Percentiles rank a stretch among this genome's conserved stretches.
Conservation (phyloP, 1,284 basidiomycete species). For the Psilocybe mexicana region DNA sequence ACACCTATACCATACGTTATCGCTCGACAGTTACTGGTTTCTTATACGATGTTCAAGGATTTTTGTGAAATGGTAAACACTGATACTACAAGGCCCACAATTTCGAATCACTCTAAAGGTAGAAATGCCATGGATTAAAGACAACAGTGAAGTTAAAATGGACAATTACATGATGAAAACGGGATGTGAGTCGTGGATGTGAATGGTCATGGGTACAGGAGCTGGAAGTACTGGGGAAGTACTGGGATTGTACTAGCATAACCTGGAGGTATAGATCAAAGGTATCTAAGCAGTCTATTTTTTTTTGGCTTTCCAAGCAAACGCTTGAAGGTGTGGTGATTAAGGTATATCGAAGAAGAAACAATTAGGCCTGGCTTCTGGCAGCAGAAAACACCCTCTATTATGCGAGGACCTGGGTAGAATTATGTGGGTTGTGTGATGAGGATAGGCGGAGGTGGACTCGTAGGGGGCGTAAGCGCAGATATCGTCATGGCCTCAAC, state of each 20-base stretch:
- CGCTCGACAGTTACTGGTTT: neutral
- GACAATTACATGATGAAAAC: too few relatives aligned
- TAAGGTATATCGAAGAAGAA: neutral
- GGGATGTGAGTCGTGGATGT: neutral
- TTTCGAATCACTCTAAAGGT: too few relatives aligned
- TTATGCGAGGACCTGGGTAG: neutral
- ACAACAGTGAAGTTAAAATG: too few relatives aligned
- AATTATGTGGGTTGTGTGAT: constrained; percentile 34
- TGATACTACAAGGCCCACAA: too few relatives aligned
- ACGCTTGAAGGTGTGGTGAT: neutral
- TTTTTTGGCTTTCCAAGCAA: neutral
- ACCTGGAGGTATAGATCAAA: neutral
- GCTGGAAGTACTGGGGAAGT: too few relatives aligned
- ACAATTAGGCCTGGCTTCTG: neutral
- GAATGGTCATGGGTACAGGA: neutral
- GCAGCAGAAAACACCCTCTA: neutral
- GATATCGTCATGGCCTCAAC: constrained; percentile 38
- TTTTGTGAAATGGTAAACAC: neutral
- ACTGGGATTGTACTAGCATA: neutral
- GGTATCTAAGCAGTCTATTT: neutral
- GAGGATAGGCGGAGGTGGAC: constrained; percentile 36
- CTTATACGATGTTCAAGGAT: neutral
- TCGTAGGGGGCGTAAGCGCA: constrained; percentile 22
- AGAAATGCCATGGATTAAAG: too few relatives aligned
- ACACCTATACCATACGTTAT: neutral